These are phyloP conservation scores for Trametes cingulata DNA, from an alignment of 768 basidiomycete species.

Conservation along the genomic window DNA sequence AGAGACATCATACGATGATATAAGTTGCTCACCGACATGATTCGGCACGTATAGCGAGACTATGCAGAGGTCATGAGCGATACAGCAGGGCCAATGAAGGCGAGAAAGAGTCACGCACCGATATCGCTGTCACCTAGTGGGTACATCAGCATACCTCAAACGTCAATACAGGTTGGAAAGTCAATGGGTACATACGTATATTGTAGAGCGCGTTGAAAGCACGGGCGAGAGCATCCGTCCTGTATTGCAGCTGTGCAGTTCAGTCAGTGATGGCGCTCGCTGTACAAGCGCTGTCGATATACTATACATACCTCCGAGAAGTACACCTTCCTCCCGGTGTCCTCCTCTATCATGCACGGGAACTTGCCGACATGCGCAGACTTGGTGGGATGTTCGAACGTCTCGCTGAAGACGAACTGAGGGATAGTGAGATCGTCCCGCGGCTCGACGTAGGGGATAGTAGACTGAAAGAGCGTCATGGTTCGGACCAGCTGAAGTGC, in stretches of 20 bases:
- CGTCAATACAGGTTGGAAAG: too few species aligned
- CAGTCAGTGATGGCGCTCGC: neutral
- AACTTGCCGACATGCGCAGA: neutral
- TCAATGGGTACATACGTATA: conserved; percentile 11
- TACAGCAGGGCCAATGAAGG: neutral
- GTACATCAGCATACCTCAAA: too few species aligned
- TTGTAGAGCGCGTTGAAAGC: conserved; percentile 3
- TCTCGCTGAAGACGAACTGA: conserved; percentile 20
- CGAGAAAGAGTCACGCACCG: neutral
- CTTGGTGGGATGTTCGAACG: conserved; percentile 14
- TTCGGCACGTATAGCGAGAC: conserved; percentile 30
- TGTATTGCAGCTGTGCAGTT: conserved; percentile 2
- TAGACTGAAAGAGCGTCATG: neutral
- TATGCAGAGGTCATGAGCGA: neutral
- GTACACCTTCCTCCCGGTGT: conserved; percentile 17
- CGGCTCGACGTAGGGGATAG: conserved; percentile 14
- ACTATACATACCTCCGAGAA: conserved; percentile 12
- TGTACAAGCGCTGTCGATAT: neutral
- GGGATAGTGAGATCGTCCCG: conserved; percentile 20
- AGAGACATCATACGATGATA: too few species aligned
- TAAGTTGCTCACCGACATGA: conserved; percentile 10
- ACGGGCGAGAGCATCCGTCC: conserved; percentile 8
- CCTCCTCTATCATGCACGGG: conserved; percentile 22
- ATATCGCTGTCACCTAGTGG: conserved; percentile 3
- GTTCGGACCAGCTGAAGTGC: neutral